Evolutionary conservation across 177 flowering plant species (phyloP).

Genomic region (Vitis hybrid): DNA sequence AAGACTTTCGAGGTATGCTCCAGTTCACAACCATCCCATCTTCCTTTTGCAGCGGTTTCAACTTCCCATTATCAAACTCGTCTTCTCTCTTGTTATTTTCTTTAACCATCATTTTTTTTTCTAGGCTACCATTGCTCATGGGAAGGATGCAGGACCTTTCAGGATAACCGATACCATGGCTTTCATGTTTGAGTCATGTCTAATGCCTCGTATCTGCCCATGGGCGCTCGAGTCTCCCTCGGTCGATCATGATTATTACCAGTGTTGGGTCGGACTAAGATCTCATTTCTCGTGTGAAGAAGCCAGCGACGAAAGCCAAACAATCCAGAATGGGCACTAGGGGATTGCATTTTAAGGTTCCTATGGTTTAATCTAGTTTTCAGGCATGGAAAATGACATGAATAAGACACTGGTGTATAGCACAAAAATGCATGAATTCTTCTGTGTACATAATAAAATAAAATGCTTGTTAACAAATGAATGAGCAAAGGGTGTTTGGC

Average conservation of each 20-base stretch:
- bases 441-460: too few species aligned
- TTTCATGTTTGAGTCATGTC: conserved; percentile 91
- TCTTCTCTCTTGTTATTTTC: neutral
- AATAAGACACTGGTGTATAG: too few species aligned
- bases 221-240: conserved; percentile 89
- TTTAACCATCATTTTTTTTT: neutral
- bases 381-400: too few species aligned
- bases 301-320: neutral
- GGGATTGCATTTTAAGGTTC: neutral
- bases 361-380: neutral
- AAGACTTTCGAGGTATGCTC: conserved; percentile 81
- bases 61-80: too few species aligned
- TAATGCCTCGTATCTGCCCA: conserved; percentile 73
- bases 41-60: neutral
- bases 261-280: conserved; percentile 87
- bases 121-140: conserved; percentile 72
- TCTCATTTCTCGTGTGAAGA: conserved; percentile 61
- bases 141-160: conserved; percentile 58
- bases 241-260: conserved; percentile 78
- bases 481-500: too few species aligned
- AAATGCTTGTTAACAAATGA: too few species aligned
- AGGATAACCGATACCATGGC: conserved; percentile 76
- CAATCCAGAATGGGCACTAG: conserved; percentile 1
- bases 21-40: neutral
- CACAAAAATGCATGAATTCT: too few species aligned